Evolutionary conservation across 305 asterid species (phyloP).

Genomic region (Fraxinus platypoda): DNA sequence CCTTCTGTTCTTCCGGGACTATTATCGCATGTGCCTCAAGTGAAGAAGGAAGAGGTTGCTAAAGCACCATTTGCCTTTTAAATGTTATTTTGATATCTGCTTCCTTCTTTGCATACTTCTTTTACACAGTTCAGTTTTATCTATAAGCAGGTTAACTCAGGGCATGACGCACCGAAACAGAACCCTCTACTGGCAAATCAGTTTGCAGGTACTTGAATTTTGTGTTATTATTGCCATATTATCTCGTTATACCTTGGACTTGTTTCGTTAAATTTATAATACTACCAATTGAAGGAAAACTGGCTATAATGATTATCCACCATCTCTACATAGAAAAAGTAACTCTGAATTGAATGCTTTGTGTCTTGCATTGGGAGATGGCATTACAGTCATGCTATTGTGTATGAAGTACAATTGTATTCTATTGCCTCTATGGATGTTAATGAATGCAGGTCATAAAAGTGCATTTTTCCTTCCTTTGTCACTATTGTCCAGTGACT

Average conservation of each 20-base stretch:
- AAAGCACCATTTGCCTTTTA: constrained; percentile 9
- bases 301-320: background rate
- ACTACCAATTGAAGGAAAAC: background rate
- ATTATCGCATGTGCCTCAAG: constrained; percentile 37
- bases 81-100: constrained; percentile 1
- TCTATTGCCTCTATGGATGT: background rate
- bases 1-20: constrained; percentile 43
- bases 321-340: background rate
- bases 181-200: constrained; percentile 38
- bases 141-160: constrained; percentile 40
- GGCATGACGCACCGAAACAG: constrained; percentile 45
- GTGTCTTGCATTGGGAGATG: background rate
- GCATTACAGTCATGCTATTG: background rate
- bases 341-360: background rate
- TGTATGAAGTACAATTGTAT: background rate
- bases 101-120: constrained; percentile 5
- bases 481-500: background rate
- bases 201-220: constrained; percentile 41
- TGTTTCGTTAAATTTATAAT: constrained; percentile 12
- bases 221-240: background rate
- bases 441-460: background rate
- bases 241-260: background rate
- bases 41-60: constrained; percentile 63
- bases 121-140: constrained; percentile 11
- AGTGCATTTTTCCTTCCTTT: background rate